phyloP scores from a whole-genome alignment of 352 stramenopile genomes.

The Plasmopara halstedii region DNA sequence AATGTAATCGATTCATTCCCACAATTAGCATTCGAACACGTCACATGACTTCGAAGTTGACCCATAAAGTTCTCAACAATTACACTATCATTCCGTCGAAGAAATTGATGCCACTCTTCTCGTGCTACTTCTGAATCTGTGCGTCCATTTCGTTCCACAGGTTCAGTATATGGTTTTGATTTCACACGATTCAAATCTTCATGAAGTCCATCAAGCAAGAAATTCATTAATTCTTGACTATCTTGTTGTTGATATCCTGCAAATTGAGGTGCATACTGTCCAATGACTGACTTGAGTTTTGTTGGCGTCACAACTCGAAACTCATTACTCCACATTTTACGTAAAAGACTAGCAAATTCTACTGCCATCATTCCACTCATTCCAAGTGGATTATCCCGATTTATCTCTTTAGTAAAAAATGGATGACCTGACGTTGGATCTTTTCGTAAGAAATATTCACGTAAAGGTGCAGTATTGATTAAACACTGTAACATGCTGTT shows the following conservation, averaged over 20 bases:
- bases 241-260: constrained; percentile 87
- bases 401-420: constrained; percentile 82
- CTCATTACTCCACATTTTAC: constrained; percentile 91
- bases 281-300: constrained; percentile 78
- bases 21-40: constrained; percentile 71
- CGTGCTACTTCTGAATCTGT: constrained; percentile 52
- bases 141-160: constrained; percentile 66
- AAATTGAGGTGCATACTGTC: constrained; percentile 84
- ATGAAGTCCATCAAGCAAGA: constrained; percentile 87
- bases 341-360: constrained; percentile 92
- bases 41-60: constrained; percentile 82
- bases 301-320: constrained; percentile 75
- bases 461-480: constrained; percentile 88
- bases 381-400: constrained; percentile 92
- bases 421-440: constrained; percentile 39
- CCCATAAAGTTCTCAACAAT: constrained; percentile 89
- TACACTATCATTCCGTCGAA: constrained; percentile 87
- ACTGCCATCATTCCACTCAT: constrained; percentile 90
- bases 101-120: constrained; percentile 82
- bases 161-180: constrained; percentile 68
- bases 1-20: constrained; percentile 80
- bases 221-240: constrained; percentile 90
- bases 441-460: constrained; percentile 88
- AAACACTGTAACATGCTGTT: constrained; percentile 90
- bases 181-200: constrained; percentile 88